Percentiles rank a stretch among this genome's conserved stretches.
These are phyloP conservation scores for Orobanche coerulescens DNA, from an alignment of 257 asterid genomes.

Conservation along the genomic window DNA sequence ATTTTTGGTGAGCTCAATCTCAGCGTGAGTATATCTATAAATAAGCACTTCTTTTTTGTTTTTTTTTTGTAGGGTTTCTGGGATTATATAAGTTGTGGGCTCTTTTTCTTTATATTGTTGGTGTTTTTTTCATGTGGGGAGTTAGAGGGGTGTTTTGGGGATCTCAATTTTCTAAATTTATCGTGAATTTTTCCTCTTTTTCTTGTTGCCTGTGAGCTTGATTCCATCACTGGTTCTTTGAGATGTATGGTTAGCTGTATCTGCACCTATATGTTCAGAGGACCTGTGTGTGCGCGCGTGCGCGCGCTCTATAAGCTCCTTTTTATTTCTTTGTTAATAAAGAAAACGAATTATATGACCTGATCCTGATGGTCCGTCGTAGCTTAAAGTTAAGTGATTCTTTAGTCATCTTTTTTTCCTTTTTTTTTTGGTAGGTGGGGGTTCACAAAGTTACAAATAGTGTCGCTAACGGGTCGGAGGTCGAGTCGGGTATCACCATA, in stretches of 20 bases:
- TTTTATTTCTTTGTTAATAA: too few species aligned
- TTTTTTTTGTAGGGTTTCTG: not conserved
- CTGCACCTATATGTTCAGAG: conserved; percentile 3
- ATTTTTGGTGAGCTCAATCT: conserved; percentile 18
- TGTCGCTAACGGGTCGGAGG: too few species aligned
- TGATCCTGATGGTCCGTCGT: too few species aligned
- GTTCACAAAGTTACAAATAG: not conserved
- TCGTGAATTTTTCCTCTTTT: not conserved
- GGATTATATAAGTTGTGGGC: not conserved
- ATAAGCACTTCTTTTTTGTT: not conserved
- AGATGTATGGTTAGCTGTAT: conserved; percentile 5
- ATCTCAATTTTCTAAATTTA: conserved; percentile 12
- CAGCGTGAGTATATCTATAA: conserved; percentile 26
- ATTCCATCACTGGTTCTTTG: not conserved
- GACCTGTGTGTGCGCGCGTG: too few species aligned
- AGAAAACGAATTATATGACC: too few species aligned
- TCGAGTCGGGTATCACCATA: too few species aligned
- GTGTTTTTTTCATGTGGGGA: conserved; percentile 20
- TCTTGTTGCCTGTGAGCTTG: conserved; percentile 17
- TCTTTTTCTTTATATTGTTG: conserved; percentile 14
- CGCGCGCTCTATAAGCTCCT: too few species aligned
- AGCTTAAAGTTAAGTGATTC: not conserved
- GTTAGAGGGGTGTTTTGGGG: not conserved
- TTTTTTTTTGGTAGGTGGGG: not conserved
- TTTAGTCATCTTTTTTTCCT: not conserved